Percentiles rank a stretch among this genome's conserved stretches.
phyloP scores from a whole-genome alignment of 768 basidiomycete species.

The Psilocybe cyanescens region DNA sequence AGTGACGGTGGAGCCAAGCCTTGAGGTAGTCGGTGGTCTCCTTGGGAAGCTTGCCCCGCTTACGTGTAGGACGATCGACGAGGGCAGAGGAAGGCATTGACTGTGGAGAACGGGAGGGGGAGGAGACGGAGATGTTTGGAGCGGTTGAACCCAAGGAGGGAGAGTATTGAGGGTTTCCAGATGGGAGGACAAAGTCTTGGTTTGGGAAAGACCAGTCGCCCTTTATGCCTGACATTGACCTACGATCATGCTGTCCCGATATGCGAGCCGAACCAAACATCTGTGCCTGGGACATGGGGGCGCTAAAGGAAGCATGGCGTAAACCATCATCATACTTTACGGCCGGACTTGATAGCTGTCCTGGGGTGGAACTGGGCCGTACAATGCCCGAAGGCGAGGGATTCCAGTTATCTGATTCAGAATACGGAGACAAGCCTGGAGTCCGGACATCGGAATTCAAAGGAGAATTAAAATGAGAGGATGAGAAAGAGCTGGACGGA shows the following conservation, averaged over 20 bases:
- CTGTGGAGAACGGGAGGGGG: slow-evolving; percentile 57
- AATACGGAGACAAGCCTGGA: slow-evolving; percentile 45
- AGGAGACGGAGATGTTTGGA: slow-evolving; percentile 43
- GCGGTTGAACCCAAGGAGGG: slow-evolving; percentile 48
- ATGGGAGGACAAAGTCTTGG: slow-evolving; percentile 57
- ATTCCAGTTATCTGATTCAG: slow-evolving; percentile 61
- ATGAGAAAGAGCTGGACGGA: slow-evolving; percentile 53
- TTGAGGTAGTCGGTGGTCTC: slow-evolving; percentile 90
- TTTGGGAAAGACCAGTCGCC: slow-evolving; percentile 74
- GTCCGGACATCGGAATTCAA: slow-evolving; percentile 38
- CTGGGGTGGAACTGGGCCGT: slow-evolving; percentile 71
- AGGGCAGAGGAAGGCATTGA: slow-evolving; percentile 56
- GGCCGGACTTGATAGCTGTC: slow-evolving; percentile 54
- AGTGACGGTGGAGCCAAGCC: slow-evolving; percentile 86
- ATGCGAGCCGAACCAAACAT: slow-evolving; percentile 76
- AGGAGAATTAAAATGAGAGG: slow-evolving; percentile 49
- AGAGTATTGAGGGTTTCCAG: slow-evolving; percentile 43
- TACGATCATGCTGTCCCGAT: slow-evolving; percentile 70
- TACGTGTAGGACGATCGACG: slow-evolving; percentile 78
- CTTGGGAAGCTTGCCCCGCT: slow-evolving; percentile 88
- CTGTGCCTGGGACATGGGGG: slow-evolving; percentile 58
- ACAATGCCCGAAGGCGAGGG: slow-evolving; percentile 58
- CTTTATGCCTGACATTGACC: slow-evolving; percentile 59
- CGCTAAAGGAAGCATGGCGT: slow-evolving; percentile 70
- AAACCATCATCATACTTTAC: slow-evolving; percentile 74